A percentile compares a stretch with the other conserved stretches of the same genome.
Evolutionary conservation across 1,139 yeast species (phyloP).

Genomic region (Suhomyces maxii): DNA sequence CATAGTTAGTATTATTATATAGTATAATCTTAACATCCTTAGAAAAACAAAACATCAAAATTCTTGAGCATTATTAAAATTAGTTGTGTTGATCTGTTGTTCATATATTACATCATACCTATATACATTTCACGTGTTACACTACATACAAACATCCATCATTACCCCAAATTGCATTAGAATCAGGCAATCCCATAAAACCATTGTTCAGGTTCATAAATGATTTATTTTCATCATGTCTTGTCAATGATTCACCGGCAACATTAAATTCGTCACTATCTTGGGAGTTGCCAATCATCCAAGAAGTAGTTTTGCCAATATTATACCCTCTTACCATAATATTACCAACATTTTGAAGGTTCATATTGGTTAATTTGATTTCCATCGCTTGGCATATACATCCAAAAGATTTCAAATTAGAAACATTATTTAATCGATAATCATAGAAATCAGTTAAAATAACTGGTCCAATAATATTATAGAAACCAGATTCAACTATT

Average conservation of each 20-base stretch:
- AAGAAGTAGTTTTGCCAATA: conserved; percentile 50
- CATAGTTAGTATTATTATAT: background rate
- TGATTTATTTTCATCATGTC: conserved; percentile 24
- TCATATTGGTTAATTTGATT: conserved; percentile 41
- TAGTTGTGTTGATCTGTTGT: background rate
- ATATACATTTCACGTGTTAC: conserved; percentile 7
- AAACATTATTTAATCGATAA: conserved; percentile 43
- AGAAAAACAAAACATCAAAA: too few relatives aligned
- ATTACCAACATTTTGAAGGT: conserved; percentile 44
- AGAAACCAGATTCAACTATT: conserved; percentile 51
- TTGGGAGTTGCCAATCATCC: conserved; percentile 10
- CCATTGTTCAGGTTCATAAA: conserved; percentile 51
- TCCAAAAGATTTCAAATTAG: conserved; percentile 33
- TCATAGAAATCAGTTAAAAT: conserved; percentile 62
- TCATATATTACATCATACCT: background rate
- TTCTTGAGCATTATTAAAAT: background rate
- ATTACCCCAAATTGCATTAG: conserved; percentile 61
- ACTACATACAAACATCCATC: conserved; percentile 70
- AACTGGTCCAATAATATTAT: conserved; percentile 57
- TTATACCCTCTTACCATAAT: conserved; percentile 64
- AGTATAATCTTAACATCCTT: background rate
- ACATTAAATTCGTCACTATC: conserved; percentile 12
- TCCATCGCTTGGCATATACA: conserved; percentile 53
- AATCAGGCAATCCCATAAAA: conserved; percentile 52
- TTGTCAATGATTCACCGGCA: conserved; percentile 3